Base-by-base conservation (phyloP, 352 stramenopile species). In the Pythium grandisporangium region DNA sequence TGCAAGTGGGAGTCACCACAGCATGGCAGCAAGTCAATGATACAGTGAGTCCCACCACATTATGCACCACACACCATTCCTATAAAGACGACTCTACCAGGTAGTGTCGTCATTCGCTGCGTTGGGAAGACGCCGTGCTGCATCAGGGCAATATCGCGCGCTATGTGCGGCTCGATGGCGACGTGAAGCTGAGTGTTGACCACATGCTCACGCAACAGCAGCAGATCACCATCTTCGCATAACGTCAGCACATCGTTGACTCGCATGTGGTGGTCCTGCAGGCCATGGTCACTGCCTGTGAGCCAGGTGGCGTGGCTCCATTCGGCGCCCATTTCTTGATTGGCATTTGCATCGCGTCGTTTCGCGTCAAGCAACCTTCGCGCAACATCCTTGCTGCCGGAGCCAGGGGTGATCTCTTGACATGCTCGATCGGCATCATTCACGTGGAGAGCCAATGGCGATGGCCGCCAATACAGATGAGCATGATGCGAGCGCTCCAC, bases 151-250 rank as follows among this genome's bases (percentile, higher is more conserved):
- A 84, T 72, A 42, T 78, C 63, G 4, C 54, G 52, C 36, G 67
- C 70, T 12, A 78, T 60, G 19, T 48, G 30, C n/a, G 55, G 53
- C 17, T 76, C 62, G 12, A 80, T 53, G 14, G 55, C 42, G 5
- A 83, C 47, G 13, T 51, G 59, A 23, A 77, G 35, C 22, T 42
- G 13, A 8, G 47, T 40, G 30, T 78, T 47, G 6, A 53, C 37
- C 22, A 78, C 48, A 21, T 63, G 48, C 34, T 80, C 70, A 5
- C 70, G 64, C 17, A 56, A 39, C n/a, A 84, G 59, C 27, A 84
- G 49, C 42, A 84, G 21, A 29, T 84, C 70, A 14, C 70, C 67
- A 40, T 63, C 60, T 38, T 84, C 67, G 50, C 67, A 71, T 21
- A 80, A 46, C 19, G 64, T 66, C 30, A 79, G 42, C 26, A 63